Percentiles rank a stretch among this genome's conserved stretches.
These are phyloP conservation scores for Mycosphaerella arachidis DNA, from an alignment of 2,329 filamentous ascomycete species.

Conservation along the genomic window DNA sequence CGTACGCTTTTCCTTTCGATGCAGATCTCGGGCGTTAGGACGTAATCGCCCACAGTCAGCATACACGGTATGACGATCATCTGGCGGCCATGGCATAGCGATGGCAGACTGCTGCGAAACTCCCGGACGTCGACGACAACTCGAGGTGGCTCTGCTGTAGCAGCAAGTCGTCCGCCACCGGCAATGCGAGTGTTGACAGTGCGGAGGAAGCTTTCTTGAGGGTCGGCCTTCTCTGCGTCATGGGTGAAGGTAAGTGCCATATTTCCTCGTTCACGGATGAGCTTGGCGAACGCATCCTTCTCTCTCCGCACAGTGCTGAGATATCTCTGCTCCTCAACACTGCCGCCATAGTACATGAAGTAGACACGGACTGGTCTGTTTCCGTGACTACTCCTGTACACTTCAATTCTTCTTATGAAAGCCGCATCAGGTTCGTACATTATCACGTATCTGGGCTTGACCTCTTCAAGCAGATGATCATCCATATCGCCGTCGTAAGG, in stretches of 20 bases:
- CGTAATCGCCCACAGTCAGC: constrained; percentile 93
- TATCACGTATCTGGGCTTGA: constrained; percentile 88
- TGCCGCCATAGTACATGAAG: constrained; percentile 93
- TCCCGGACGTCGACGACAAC: constrained; percentile 95
- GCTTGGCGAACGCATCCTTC: constrained; percentile 90
- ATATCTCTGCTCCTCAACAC: constrained; percentile 92
- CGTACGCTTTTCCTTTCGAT: constrained; percentile 90
- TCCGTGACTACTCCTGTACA: constrained; percentile 90
- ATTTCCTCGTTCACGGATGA: constrained; percentile 85
- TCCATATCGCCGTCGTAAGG: constrained; percentile 95
- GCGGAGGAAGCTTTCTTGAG: constrained; percentile 85
- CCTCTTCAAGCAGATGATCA: constrained; percentile 91
- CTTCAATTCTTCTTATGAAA: constrained; percentile 90
- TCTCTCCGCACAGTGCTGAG: constrained; percentile 85
- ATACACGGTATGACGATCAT: constrained; percentile 91
- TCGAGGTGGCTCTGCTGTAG: constrained; percentile 80
- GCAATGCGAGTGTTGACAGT: constrained; percentile 97
- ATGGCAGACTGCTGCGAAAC: constrained; percentile 88
- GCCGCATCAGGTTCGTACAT: constrained; percentile 97
- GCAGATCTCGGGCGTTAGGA: constrained; percentile 85
- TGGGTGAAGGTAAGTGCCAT: constrained; percentile 86
- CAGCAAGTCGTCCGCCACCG: constrained; percentile 77
- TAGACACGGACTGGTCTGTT: constrained; percentile 87
- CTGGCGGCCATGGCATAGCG: constrained; percentile 79
- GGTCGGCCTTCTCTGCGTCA: constrained; percentile 67